Conservation (phyloP, 345 rosid genomes). For the Erodium maritimum region DNA sequence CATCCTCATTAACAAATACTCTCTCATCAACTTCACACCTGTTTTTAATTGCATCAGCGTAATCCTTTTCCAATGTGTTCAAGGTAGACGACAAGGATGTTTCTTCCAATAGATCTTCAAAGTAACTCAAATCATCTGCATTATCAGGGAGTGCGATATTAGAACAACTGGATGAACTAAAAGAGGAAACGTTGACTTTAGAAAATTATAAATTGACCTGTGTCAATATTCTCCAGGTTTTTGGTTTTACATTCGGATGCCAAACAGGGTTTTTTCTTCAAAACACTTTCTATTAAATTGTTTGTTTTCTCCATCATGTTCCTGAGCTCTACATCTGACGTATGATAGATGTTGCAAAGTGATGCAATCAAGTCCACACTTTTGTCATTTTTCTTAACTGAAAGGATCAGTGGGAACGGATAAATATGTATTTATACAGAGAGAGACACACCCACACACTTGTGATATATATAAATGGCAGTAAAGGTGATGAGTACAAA, state of each 20-base stretch:
- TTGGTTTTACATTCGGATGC: conserved; percentile 56
- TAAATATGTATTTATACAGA: neutral
- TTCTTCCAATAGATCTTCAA: conserved; percentile 74
- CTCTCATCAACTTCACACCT: conserved; percentile 80
- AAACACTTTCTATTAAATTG: conserved; percentile 42
- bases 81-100: conserved; percentile 49
- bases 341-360: conserved; percentile 63
- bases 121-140: conserved; percentile 78
- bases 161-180: neutral
- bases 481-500: conserved; percentile 3
- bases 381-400: conserved; percentile 66
- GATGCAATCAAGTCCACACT: conserved; percentile 77
- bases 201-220: conserved; percentile 29
- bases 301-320: conserved; percentile 56
- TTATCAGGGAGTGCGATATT: neutral
- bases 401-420: conserved; percentile 6
- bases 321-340: conserved; percentile 75
- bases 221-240: conserved; percentile 47
- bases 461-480: neutral
- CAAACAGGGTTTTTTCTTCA: conserved; percentile 44
- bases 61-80: conserved; percentile 58
- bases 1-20: conserved; percentile 72
- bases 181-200: neutral
- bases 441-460: neutral
- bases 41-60: conserved; percentile 43